A percentile compares a stretch with the other conserved stretches of the same genome.
Evolutionary conservation across 192 early-diverging fungal species (phyloP).

Genomic region (Gigaspora rosea): DNA sequence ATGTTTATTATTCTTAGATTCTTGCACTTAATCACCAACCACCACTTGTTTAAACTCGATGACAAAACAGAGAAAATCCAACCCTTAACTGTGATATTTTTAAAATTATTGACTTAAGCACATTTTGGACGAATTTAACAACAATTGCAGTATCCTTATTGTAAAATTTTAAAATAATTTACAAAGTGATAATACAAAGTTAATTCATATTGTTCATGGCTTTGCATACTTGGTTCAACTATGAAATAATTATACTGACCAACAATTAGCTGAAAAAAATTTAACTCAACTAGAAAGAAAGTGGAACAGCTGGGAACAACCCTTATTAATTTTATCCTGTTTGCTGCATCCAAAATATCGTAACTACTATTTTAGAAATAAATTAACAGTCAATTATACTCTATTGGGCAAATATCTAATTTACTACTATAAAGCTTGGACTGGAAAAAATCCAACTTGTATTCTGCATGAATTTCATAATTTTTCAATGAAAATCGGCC

Average conservation of each 20-base stretch:
- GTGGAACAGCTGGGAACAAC: neutral
- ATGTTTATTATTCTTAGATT: no score
- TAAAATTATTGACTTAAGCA: no score
- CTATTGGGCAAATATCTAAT: neutral
- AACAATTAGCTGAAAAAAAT: neutral
- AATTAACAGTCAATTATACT: neutral
- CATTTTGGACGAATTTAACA: neutral
- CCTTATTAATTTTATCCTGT: neutral
- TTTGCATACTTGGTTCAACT: neutral
- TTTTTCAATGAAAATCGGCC: neutral
- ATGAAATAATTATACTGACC: neutral
- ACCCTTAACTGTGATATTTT: no score
- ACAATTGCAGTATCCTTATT: neutral
- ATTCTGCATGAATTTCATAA: neutral
- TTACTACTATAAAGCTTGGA: neutral
- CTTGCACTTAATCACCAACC: no score
- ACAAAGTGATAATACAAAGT: no score
- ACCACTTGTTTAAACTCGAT: no score
- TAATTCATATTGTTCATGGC: neutral
- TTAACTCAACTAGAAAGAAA: neutral
- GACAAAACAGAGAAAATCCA: no score
- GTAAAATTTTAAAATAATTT: neutral
- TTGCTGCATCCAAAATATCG: constrained; percentile 5
- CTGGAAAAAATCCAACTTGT: neutral
- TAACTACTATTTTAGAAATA: neutral